These are phyloP conservation scores for Collybia mongolica DNA, from an alignment of 768 basidiomycete species.

Conservation along the genomic window DNA sequence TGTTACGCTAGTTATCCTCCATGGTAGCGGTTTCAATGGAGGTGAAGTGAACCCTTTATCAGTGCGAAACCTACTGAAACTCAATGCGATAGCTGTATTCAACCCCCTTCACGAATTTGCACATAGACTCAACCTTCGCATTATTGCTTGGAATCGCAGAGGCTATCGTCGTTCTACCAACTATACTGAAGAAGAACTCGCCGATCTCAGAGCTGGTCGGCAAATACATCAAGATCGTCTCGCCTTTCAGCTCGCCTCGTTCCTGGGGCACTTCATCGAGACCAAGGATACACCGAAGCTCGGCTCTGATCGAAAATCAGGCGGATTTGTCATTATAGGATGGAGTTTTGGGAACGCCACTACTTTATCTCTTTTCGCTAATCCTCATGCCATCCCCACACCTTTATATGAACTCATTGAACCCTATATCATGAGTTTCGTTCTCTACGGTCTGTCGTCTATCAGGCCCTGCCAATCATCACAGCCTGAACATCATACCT, in stretches of 20 bases:
- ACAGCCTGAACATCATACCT: neutral
- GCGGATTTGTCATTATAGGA: slow-evolving; percentile 35
- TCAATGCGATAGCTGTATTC: slow-evolving; percentile 11
- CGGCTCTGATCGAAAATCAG: slow-evolving; percentile 21
- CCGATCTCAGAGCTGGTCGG: slow-evolving; percentile 22
- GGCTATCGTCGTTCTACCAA: slow-evolving; percentile 32
- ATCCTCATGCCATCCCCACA: slow-evolving; percentile 21
- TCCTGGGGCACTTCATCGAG: slow-evolving; percentile 28
- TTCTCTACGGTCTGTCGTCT: slow-evolving; percentile 31
- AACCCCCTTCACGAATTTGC: slow-evolving; percentile 19
- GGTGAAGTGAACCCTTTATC: slow-evolving; percentile 20
- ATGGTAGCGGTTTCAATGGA: slow-evolving; percentile 31
- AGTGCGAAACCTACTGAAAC: no score
- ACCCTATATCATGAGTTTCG: slow-evolving; percentile 26
- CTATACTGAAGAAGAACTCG: slow-evolving; percentile 31
- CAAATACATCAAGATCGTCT: slow-evolving; percentile 24
- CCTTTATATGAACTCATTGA: slow-evolving; percentile 21
- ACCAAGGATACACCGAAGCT: slow-evolving; percentile 23
- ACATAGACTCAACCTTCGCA: slow-evolving; percentile 22
- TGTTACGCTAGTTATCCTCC: slow-evolving; percentile 31
- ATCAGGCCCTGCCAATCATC: neutral
- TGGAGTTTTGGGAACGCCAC: slow-evolving; percentile 36
- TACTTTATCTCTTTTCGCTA: slow-evolving; percentile 25
- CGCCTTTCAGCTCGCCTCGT: slow-evolving; percentile 21
- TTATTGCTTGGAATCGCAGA: slow-evolving; percentile 27